Conservation (phyloP, 2,329 filamentous ascomycete species). For the Hysterium pulicare region DNA sequence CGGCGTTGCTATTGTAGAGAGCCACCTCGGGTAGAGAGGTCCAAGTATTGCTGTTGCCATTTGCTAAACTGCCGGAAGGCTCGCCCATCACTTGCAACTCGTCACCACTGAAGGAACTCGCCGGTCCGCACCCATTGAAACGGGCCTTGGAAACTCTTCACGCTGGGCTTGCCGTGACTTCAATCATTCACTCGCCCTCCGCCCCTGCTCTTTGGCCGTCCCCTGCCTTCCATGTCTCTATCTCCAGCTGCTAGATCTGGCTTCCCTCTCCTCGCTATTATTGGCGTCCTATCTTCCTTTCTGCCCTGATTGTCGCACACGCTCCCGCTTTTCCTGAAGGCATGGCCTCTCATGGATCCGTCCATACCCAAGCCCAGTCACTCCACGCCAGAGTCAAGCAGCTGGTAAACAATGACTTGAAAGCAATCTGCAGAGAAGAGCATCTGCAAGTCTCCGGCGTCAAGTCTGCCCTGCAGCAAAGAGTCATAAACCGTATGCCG, state of each 20-base stretch:
- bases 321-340: conserved; percentile 4
- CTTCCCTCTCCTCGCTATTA: background rate
- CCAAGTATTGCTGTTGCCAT: too few relatives aligned
- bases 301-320: background rate
- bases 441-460: conserved; percentile 74
- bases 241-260: background rate
- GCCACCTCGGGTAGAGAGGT: too few relatives aligned
- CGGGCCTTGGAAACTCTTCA: background rate
- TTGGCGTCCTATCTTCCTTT: background rate
- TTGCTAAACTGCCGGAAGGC: too few relatives aligned
- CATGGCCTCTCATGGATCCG: conserved; percentile 32
- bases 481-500: conserved; percentile 73
- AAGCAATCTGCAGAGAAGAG: conserved; percentile 72
- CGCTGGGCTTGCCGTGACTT: background rate
- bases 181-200: conserved; percentile 5
- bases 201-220: conserved; percentile 1
- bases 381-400: conserved; percentile 50
- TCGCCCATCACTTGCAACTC: too few relatives aligned
- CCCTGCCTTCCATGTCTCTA: conserved; percentile 8
- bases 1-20: background rate
- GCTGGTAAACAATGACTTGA: conserved; percentile 65
- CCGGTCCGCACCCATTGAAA: conserved; percentile 2
- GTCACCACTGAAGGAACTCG: too few relatives aligned
- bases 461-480: conserved; percentile 75
- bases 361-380: conserved; percentile 41